Base-by-base conservation (phyloP, 2,329 filamentous ascomycete species). In the Aspergillus sp. region DNA sequence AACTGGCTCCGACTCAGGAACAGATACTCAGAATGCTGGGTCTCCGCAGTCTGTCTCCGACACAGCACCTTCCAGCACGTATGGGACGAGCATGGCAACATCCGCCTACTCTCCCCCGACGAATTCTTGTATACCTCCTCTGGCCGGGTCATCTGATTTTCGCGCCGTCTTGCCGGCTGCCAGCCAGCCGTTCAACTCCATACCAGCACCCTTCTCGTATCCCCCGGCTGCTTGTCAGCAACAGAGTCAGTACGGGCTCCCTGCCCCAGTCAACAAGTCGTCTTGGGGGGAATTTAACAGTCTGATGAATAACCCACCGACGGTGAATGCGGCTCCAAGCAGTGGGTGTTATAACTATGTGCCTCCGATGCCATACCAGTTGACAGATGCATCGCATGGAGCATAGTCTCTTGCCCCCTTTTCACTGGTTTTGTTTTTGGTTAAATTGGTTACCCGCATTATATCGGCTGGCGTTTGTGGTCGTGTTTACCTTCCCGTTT, bases 1-100 rank as follows among this genome's bases (percentile, higher is more conserved):
- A 46, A 57, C 63, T 9, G 66, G 67, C 43, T 71, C 73, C 45
- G 73, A 77, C 50, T 68, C 72, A 39, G 67, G 71, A 48, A 66
- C 72, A 36, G 73, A 78, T 43, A 66, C 68, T 43, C 68, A 71
- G 51, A 72, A 68, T 49, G 69, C 71, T 41, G 62, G 65, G 9
- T 77, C 74, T 41, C 73, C 74, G 4, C 72, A 70, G 55, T 76
- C 73, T 38, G 64, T 70, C 26, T 65, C 71, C 12, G 72, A 72
- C 43, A 70, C 72, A 35, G 65, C 66, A 35, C 65, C 67, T 10
- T 66, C 73, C 8, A 68, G 62, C 47, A 63, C 62, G 35, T 77
- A 77, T 56, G 65, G 66, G 42, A 57, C 66, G 10, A 64, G 59
- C 48, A 61, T 75, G 51, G 62, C 65, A 38, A 68, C 70, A 4